Conservation (phyloP, 176 grass and related monocot genomes). For the Stipa capillata region DNA sequence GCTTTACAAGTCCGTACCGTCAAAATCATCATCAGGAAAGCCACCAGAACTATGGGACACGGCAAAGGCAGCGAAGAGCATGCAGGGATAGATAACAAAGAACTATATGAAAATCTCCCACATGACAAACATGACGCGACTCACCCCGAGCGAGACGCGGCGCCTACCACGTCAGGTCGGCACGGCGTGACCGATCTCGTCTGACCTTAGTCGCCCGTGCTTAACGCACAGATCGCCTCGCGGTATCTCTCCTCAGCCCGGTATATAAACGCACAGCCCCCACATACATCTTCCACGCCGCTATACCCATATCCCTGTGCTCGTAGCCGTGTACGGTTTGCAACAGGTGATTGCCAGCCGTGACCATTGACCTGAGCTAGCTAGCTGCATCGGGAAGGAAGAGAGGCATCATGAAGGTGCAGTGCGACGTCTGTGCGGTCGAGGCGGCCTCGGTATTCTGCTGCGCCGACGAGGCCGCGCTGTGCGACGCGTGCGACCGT, state of each 20-base stretch:
- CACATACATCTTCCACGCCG: neutral
- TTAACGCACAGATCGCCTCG: constrained; percentile 13
- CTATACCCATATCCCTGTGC: neutral
- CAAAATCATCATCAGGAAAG: neutral
- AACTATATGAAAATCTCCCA: neutral
- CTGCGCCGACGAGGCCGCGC: constrained; percentile 84
- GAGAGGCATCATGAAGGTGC: constrained; percentile 54
- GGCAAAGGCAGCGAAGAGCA: neutral
- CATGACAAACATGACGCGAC: neutral
- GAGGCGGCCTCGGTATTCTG: constrained; percentile 81
- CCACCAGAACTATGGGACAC: neutral
- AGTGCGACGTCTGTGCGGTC: constrained; percentile 69
- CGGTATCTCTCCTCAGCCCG: neutral
- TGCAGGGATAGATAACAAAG: neutral
- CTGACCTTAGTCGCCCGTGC: constrained; percentile 12
- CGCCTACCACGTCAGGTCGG: constrained; percentile 37
- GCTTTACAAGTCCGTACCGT: neutral
- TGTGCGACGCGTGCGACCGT: constrained; percentile 66
- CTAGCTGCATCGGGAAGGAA: neutral
- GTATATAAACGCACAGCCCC: constrained; percentile 26
- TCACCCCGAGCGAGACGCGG: constrained; percentile 5
- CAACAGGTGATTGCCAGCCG: neutral
- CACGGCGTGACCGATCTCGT: constrained; percentile 11
- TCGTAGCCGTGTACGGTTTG: neutral
- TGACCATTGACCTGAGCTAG: constrained; percentile 24